Evolutionary conservation across 495 filamentous ascomycete species (phyloP).

Genomic region (Penicillium angulare): DNA sequence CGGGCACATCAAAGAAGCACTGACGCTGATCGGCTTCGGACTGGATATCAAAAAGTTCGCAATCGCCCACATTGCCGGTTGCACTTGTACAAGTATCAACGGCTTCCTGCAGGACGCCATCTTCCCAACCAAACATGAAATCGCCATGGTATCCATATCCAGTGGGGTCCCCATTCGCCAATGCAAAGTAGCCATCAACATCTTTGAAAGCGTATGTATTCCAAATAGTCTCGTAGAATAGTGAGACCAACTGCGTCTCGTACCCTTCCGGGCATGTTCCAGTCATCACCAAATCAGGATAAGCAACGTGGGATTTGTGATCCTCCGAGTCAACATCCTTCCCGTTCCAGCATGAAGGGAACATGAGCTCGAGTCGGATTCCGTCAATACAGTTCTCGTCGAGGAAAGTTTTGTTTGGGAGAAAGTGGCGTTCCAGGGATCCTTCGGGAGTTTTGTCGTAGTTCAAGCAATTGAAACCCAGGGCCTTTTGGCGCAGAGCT

Average conservation of each 20-base stretch:
- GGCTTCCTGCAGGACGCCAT: conserved; percentile 40
- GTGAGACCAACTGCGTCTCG: conserved; percentile 63
- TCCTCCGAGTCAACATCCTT: conserved; percentile 57
- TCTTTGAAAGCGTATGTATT: conserved; percentile 68
- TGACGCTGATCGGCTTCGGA: conserved; percentile 33
- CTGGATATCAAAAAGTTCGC: conserved; percentile 59
- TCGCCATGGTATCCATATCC: conserved; percentile 85
- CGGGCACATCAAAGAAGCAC: conserved; percentile 49
- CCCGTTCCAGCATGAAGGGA: conserved; percentile 91
- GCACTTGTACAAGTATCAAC: conserved; percentile 50
- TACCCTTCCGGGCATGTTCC: conserved; percentile 76
- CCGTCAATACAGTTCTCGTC: conserved; percentile 76
- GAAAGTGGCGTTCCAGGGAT: conserved; percentile 72
- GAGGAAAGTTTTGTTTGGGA: conserved; percentile 77
- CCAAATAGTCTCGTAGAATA: conserved; percentile 91
- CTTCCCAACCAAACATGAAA: conserved; percentile 81
- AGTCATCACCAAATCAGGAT: conserved; percentile 69
- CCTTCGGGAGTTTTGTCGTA: conserved; percentile 60
- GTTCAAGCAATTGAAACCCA: conserved; percentile 93
- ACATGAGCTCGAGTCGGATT: conserved; percentile 79
- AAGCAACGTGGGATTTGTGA: conserved; percentile 74
- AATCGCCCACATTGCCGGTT: conserved; percentile 54
- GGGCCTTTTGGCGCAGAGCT: conserved; percentile 71
- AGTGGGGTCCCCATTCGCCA: conserved; percentile 79
- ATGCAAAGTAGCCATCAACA: conserved; percentile 67